Evolutionary conservation across 192 early-diverging fungal species (phyloP).

Genomic region (Coemansia sp.): DNA sequence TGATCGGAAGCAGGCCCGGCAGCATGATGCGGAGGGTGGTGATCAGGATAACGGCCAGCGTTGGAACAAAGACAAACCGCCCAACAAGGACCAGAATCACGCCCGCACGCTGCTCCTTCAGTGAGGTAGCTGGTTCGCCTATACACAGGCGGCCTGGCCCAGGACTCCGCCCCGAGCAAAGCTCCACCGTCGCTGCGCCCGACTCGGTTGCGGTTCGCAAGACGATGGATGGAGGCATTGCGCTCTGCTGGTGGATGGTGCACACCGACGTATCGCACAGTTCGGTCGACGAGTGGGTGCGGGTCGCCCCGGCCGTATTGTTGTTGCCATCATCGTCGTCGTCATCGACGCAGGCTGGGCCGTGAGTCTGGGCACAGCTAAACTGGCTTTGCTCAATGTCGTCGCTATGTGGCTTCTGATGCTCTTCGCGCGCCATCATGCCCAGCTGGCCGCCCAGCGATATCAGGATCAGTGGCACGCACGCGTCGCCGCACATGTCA

Average conservation of each 20-base stretch:
- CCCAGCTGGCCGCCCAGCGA: conserved; percentile 69
- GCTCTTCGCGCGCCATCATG: conserved; percentile 21
- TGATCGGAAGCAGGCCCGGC: conserved; percentile 37
- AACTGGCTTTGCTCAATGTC: background rate
- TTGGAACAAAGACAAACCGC: conserved; percentile 47
- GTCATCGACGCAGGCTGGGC: background rate
- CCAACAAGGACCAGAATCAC: conserved; percentile 28
- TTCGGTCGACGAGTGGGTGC: conserved; percentile 4
- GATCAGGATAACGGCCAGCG: conserved; percentile 34
- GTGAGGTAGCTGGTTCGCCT: no score
- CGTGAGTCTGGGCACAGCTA: background rate
- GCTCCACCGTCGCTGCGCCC: background rate
- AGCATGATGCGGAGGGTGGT: conserved; percentile 33
- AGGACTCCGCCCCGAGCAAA: background rate
- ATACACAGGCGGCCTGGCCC: no score
- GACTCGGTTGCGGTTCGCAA: conserved; percentile 23
- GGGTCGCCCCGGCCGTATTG: background rate
- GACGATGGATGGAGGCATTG: conserved; percentile 25
- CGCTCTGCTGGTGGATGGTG: background rate
- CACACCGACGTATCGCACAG: background rate
- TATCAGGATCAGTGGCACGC: conserved; percentile 69
- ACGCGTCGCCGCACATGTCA: conserved; percentile 67
- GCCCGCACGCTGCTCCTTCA: conserved; percentile 20
- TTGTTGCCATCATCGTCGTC: background rate
- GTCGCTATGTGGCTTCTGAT: background rate